Conservation (phyloP, 805 yeast species). For the Saccharomycopsis babjevae region DNA sequence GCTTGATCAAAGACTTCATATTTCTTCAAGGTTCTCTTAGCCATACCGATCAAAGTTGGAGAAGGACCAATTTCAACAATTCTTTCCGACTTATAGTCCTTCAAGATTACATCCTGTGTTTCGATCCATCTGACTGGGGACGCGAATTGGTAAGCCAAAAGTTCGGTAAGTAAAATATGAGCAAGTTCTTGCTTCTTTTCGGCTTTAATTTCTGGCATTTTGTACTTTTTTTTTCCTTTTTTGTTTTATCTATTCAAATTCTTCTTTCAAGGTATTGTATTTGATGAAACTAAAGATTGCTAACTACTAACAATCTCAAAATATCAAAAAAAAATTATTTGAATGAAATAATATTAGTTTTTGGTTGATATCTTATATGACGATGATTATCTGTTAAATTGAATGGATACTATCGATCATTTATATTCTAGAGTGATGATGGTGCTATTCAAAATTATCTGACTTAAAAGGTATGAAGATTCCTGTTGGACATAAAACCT, state of each 20-base stretch:
- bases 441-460: background rate
- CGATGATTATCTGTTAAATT: too few relatives aligned
- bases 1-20: conserved; percentile 99
- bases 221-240: background rate
- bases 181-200: conserved; percentile 97
- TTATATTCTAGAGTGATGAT: too few relatives aligned
- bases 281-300: too few relatives aligned
- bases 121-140: conserved; percentile 99
- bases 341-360: too few relatives aligned
- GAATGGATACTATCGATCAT: too few relatives aligned
- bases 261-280: too few relatives aligned
- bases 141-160: conserved; percentile 96
- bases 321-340: too few relatives aligned
- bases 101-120: conserved; percentile 94
- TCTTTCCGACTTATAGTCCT: conserved; percentile 90
- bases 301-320: too few relatives aligned
- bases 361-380: too few relatives aligned
- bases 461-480: background rate
- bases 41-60: conserved; percentile 98
- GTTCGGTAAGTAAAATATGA: conserved; percentile 86
- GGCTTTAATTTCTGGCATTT: conserved; percentile 31
- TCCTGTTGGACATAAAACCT: background rate
- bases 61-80: conserved; percentile 98
- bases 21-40: conserved; percentile 90
- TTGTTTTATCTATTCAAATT: background rate